Percentiles rank a stretch among this genome's conserved stretches.
Evolutionary conservation across 805 yeast species (phyloP).

Genomic region (Hemisphaericaspora nanyangensis): DNA sequence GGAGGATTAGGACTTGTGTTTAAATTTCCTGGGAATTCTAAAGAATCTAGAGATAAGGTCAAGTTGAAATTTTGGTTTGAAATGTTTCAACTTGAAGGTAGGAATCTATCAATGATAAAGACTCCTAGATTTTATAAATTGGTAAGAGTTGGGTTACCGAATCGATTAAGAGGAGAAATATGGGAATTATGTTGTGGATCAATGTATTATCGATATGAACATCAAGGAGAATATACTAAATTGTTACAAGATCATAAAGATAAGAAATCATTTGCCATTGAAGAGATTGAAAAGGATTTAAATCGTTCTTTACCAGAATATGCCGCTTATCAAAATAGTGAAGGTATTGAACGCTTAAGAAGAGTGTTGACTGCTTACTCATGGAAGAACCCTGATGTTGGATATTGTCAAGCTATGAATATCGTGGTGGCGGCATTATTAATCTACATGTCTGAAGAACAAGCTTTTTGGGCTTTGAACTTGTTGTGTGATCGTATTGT

Average conservation of each 20-base stretch:
- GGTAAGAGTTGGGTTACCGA: slow-evolving; percentile 90
- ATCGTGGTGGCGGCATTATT: slow-evolving; percentile 78
- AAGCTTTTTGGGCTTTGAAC: slow-evolving; percentile 90
- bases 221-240: slow-evolving; percentile 55
- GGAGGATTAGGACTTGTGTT: slow-evolving; percentile 86
- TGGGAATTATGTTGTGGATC: slow-evolving; percentile 95
- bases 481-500: slow-evolving; percentile 77
- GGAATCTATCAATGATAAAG: slow-evolving; percentile 71
- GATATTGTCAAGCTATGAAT: slow-evolving; percentile 99
- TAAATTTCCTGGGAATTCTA: slow-evolving; percentile 88
- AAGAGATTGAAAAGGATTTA: slow-evolving; percentile 94
- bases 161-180: slow-evolving; percentile 87
- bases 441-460: slow-evolving; percentile 91
- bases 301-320: slow-evolving; percentile 95
- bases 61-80: slow-evolving; percentile 94
- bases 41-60: slow-evolving; percentile 70
- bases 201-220: slow-evolving; percentile 63
- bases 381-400: slow-evolving; percentile 95
- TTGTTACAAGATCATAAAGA: slow-evolving; percentile 60
- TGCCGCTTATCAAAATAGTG: slow-evolving; percentile 82
- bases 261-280: slow-evolving; percentile 76
- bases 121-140: slow-evolving; percentile 78
- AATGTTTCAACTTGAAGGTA: slow-evolving; percentile 76
- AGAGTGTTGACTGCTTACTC: slow-evolving; percentile 91
- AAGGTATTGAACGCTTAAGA: slow-evolving; percentile 81